A percentile compares a stretch with the other conserved stretches of the same genome.
Conservation (phyloP, 495 filamentous ascomycete species). For the Penicillium tannophilum region DNA sequence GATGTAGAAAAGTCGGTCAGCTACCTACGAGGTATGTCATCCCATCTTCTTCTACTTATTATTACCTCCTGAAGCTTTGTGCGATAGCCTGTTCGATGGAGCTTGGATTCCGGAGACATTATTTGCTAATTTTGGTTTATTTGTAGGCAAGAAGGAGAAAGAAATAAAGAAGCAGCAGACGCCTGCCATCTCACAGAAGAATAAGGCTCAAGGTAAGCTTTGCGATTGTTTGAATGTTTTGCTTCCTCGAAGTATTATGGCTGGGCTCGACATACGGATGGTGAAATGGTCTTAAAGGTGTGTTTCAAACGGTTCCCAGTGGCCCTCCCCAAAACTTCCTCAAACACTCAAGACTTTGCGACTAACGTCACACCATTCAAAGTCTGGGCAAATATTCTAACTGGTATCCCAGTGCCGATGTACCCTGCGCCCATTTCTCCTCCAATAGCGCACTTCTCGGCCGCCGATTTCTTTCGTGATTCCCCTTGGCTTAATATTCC, state of each 20-base stretch:
- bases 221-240: constrained; percentile 14
- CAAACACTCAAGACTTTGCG: constrained; percentile 22
- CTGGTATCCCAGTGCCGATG: constrained; percentile 42
- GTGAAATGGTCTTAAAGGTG: constrained; percentile 14
- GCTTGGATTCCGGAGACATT: background rate
- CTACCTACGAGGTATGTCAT: constrained; percentile 65
- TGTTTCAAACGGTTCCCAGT: constrained; percentile 17
- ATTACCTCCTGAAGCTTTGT: background rate
- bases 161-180: constrained; percentile 42
- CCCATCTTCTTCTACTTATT: background rate
- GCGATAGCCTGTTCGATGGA: background rate
- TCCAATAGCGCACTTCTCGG: constrained; percentile 38
- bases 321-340: background rate
- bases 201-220: constrained; percentile 52
- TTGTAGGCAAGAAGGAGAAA: constrained; percentile 46
- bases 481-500: constrained; percentile 86
- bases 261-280: constrained; percentile 35
- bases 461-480: constrained; percentile 74
- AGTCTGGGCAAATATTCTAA: constrained; percentile 47
- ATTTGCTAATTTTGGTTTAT: background rate
- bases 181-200: constrained; percentile 38
- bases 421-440: constrained; percentile 33
- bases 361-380: constrained; percentile 35
- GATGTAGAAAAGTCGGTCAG: constrained; percentile 82
- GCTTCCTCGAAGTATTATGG: constrained; percentile 24